Evolutionary conservation across 352 stramenopile species (phyloP).

Genomic region (Pythium oligandrum): DNA sequence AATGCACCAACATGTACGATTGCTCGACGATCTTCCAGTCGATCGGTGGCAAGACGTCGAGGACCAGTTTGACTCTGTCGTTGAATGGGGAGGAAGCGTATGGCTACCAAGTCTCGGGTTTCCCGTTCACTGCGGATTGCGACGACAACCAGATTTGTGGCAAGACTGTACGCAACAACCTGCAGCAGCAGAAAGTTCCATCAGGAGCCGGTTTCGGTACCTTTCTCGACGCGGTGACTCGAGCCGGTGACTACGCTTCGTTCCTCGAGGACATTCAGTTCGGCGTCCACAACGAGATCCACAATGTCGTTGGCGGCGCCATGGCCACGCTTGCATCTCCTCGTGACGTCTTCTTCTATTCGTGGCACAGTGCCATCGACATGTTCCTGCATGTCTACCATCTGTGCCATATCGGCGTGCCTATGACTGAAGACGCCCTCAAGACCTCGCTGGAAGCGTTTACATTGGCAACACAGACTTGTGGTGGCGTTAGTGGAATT

Average conservation of each 20-base stretch:
- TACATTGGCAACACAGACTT: slow-evolving; percentile 34
- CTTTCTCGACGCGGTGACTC: slow-evolving; percentile 48
- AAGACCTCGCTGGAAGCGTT: slow-evolving; percentile 41
- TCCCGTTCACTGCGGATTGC: slow-evolving; percentile 31
- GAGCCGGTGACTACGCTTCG: slow-evolving; percentile 44
- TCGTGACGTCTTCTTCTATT: slow-evolving; percentile 62
- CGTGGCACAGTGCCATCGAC: slow-evolving; percentile 59
- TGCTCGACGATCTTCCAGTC: slow-evolving; percentile 56
- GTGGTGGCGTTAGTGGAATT: slow-evolving; percentile 37
- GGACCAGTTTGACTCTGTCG: slow-evolving; percentile 8
- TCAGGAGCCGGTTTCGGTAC: slow-evolving; percentile 42
- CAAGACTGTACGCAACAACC: slow-evolving; percentile 36
- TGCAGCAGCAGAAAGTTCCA: slow-evolving; percentile 31
- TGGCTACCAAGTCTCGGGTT: slow-evolving; percentile 24
- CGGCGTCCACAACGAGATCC: slow-evolving; percentile 58
- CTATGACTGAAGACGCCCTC: slow-evolving; percentile 37
- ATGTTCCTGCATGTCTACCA: slow-evolving; percentile 70
- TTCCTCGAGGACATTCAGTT: slow-evolving; percentile 60
- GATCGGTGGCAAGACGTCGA: slow-evolving; percentile 31
- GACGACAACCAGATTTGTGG: slow-evolving; percentile 38
- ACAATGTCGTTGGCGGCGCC: slow-evolving; percentile 45
- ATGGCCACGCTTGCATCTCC: slow-evolving; percentile 49
- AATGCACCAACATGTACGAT: slow-evolving; percentile 56
- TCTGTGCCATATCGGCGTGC: slow-evolving; percentile 51
- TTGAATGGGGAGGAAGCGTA: slow-evolving; percentile 28